A percentile compares a stretch with the other conserved stretches of the same genome.
These are phyloP conservation scores for Colletotrichum tamarilloi DNA, from an alignment of 2,329 filamentous ascomycete species.

Conservation along the genomic window DNA sequence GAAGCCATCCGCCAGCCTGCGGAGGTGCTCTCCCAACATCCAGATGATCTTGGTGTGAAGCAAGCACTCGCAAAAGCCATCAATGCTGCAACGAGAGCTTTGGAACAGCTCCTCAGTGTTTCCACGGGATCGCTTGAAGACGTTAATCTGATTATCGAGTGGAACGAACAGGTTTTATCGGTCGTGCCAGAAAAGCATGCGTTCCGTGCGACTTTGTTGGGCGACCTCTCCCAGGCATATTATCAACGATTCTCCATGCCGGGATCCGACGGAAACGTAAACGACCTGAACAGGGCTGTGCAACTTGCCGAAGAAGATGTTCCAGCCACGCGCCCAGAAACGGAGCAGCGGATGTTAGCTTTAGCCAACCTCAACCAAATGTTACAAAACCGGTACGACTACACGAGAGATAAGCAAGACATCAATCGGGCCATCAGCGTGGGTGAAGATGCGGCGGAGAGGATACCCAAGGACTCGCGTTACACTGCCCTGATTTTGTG, in stretches of 20 bases:
- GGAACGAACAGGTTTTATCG: neutral
- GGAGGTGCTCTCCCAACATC: neutral
- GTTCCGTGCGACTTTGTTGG: neutral
- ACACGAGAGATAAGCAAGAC: neutral
- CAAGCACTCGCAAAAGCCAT: neutral
- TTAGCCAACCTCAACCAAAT: neutral
- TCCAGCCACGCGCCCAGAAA: neutral
- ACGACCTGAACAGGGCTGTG: neutral
- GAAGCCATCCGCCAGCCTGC: neutral
- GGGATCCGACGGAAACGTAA: neutral
- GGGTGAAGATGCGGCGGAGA: neutral
- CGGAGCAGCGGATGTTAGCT: neutral
- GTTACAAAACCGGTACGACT: neutral
- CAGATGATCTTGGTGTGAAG: neutral
- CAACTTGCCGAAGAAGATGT: neutral
- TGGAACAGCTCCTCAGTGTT: neutral
- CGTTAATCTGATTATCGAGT: neutral
- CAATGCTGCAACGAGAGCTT: neutral
- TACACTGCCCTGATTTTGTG: neutral
- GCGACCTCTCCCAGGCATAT: neutral
- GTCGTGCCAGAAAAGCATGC: neutral
- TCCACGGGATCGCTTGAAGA: neutral
- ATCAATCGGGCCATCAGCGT: neutral
- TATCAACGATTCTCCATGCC: neutral
- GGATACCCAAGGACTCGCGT: neutral